Percentiles rank a stretch among this genome's conserved stretches.
Evolutionary conservation across 2,329 filamentous ascomycete genomes (phyloP).

Genomic region (Calonectria pseudoturangicola): DNA sequence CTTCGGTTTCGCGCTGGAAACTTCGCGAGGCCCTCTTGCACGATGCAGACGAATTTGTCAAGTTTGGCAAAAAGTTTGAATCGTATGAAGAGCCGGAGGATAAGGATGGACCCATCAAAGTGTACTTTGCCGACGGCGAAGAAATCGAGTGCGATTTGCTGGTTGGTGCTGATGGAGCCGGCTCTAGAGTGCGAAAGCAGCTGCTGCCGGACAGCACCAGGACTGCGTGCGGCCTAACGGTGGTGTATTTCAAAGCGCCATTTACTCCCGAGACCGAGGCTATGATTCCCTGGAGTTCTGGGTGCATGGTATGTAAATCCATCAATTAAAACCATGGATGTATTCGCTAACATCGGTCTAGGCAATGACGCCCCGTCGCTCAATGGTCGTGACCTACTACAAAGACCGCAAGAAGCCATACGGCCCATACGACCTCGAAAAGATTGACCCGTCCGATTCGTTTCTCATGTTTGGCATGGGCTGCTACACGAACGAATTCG

Average conservation of each 20-base stretch:
- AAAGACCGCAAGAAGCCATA: conserved; percentile 3
- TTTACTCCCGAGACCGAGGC: not conserved
- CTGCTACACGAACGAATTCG: not conserved
- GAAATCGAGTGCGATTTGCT: not conserved
- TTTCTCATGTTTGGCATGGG: conserved; percentile 4
- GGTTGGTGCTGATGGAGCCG: not conserved
- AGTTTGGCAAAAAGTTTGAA: not conserved
- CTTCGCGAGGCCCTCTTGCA: not conserved
- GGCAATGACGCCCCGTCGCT: conserved; percentile 1
- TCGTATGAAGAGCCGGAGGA: not conserved
- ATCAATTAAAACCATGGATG: not conserved
- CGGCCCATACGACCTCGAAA: not conserved
- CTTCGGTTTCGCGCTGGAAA: not conserved
- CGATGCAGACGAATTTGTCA: not conserved
- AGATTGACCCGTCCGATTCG: not conserved
- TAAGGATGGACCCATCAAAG: not conserved
- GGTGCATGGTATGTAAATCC: not conserved
- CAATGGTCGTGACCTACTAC: not conserved
- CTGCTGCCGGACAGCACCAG: not conserved
- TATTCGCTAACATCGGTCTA: not conserved
- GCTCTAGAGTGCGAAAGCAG: not conserved
- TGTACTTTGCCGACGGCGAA: not conserved
- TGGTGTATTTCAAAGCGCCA: not conserved
- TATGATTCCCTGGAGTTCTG: conserved; percentile 3
- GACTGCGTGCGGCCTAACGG: not conserved